These are phyloP conservation scores for Botrytis tulipae DNA, from an alignment of 2,329 filamentous ascomycete species.

Conservation along the genomic window DNA sequence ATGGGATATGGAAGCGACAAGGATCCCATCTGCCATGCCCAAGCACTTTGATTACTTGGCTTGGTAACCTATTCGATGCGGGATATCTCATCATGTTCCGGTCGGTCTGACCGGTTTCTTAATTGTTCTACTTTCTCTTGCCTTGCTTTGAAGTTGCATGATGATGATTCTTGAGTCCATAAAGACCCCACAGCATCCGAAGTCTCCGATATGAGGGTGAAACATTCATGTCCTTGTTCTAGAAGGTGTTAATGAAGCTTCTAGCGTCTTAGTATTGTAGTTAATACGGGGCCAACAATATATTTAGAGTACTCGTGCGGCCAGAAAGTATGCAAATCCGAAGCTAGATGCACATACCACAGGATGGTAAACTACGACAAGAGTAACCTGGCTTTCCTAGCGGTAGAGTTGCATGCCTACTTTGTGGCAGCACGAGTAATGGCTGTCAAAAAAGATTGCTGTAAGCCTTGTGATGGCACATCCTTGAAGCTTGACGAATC, in stretches of 20 bases:
- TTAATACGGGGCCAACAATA: background rate
- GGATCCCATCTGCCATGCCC: background rate
- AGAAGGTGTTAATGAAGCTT: conserved; percentile 21
- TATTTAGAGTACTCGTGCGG: background rate
- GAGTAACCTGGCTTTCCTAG: background rate
- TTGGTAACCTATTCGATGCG: background rate
- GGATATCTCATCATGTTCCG: background rate
- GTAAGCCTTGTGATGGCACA: background rate
- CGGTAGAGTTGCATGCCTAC: background rate
- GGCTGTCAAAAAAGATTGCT: background rate
- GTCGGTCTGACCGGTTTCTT: conserved; percentile 9
- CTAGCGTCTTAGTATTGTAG: conserved; percentile 11
- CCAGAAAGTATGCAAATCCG: background rate
- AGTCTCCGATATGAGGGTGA: conserved; percentile 14
- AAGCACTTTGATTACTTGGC: background rate
- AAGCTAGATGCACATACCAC: background rate
- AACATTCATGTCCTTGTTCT: conserved; percentile 18
- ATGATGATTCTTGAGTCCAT: background rate
- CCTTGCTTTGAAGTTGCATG: background rate
- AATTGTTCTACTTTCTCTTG: background rate
- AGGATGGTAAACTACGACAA: background rate
- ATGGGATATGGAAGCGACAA: background rate
- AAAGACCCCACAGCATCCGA: background rate
- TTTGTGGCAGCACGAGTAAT: background rate
- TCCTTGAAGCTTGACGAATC: background rate